Conservation (phyloP, 208 protist species). For the Dictyostelium gargantuum region DNA sequence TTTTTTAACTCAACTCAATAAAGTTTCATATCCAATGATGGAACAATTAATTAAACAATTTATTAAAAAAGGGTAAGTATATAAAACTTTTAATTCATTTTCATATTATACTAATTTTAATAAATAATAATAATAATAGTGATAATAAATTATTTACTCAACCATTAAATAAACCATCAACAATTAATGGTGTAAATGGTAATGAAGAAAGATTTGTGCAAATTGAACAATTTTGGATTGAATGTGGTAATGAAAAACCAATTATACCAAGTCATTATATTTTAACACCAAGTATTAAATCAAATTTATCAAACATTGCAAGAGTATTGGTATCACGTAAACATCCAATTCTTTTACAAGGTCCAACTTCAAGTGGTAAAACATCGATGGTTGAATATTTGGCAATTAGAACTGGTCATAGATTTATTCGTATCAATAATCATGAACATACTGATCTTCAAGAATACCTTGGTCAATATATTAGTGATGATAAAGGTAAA, state of each 20-base stretch:
- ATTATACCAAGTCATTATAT: slow-evolving; percentile 92
- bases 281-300: slow-evolving; percentile 93
- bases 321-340: slow-evolving; percentile 92
- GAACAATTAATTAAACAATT: slow-evolving; percentile 18
- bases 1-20: slow-evolving; percentile 96
- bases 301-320: slow-evolving; percentile 94
- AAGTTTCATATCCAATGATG: slow-evolving; percentile 82
- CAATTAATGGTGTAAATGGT: not conserved
- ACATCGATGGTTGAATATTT: slow-evolving; percentile 99
- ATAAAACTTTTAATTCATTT: not conserved
- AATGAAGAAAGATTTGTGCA: slow-evolving; percentile 84
- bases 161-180: slow-evolving; percentile 20
- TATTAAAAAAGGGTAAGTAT: slow-evolving; percentile 3
- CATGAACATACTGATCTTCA: slow-evolving; percentile 99
- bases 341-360: slow-evolving; percentile 97
- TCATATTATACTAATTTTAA: not conserved
- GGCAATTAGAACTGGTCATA: slow-evolving; percentile 96
- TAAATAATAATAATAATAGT: not conserved
- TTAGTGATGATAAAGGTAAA: slow-evolving; percentile 94
- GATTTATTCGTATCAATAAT: slow-evolving; percentile 99
- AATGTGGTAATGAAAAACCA: slow-evolving; percentile 58
- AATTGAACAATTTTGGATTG: slow-evolving; percentile 96
- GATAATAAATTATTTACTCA: slow-evolving; percentile 28
- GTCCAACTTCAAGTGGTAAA: slow-evolving; percentile 67
- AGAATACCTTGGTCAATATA: slow-evolving; percentile 99